These are phyloP conservation scores for Fusarium nanum DNA, from an alignment of 2,329 filamentous ascomycete genomes.

Conservation along the genomic window DNA sequence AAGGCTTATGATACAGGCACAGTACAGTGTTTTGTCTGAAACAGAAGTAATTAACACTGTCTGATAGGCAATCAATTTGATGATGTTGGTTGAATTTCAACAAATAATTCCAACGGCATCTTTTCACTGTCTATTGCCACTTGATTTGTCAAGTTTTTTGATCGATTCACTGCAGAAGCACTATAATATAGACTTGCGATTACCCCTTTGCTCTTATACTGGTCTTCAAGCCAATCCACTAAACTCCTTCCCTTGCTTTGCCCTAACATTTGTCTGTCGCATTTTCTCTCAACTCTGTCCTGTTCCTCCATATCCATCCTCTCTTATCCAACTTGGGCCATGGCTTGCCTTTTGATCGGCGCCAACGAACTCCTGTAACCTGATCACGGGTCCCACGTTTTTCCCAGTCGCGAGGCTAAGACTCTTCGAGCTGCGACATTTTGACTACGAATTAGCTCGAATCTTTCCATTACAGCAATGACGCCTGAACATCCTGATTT, in stretches of 20 bases:
- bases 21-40: slow-evolving; percentile 26
- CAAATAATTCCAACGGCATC: slow-evolving; percentile 24
- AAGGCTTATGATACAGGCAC: background rate
- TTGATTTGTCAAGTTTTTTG: background rate
- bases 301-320: background rate
- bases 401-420: slow-evolving; percentile 36
- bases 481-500: slow-evolving; percentile 50
- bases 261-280: slow-evolving; percentile 1
- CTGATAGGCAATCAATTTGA: slow-evolving; percentile 30
- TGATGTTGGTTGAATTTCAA: slow-evolving; percentile 14
- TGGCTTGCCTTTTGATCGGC: slow-evolving; percentile 43
- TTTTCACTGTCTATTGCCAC: background rate
- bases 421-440: slow-evolving; percentile 29
- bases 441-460: slow-evolving; percentile 14
- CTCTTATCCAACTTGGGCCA: slow-evolving; percentile 33
- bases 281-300: background rate
- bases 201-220: background rate
- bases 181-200: background rate
- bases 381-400: slow-evolving; percentile 42
- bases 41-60: slow-evolving; percentile 25
- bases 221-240: background rate
- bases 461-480: slow-evolving; percentile 46
- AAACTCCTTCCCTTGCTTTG: background rate
- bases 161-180: background rate
- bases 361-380: slow-evolving; percentile 30